Evolutionary conservation across 129 eudicot genomes (phyloP).

Genomic region (Ambrosia trifida): DNA sequence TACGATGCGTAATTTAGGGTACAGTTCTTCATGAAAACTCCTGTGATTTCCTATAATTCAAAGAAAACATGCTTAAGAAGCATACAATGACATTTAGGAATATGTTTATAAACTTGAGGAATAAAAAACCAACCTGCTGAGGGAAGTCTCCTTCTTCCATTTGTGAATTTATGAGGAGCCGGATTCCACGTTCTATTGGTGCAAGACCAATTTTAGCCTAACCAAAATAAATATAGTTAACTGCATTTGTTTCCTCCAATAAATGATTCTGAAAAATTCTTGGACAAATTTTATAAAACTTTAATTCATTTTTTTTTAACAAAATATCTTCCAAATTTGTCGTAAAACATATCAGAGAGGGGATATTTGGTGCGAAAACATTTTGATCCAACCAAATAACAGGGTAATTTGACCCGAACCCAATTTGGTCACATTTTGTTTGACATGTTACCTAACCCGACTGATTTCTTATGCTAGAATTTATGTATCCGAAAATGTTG

Average conservation of each 20-base stretch:
- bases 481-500: too few species aligned
- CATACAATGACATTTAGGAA: neutral
- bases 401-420: too few species aligned
- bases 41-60: slow-evolving; percentile 33
- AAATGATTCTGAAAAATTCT: neutral
- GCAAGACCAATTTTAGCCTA: slow-evolving; percentile 46
- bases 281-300: too few species aligned
- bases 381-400: too few species aligned
- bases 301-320: too few species aligned
- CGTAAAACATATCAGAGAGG: too few species aligned
- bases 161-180: slow-evolving; percentile 55
- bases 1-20: slow-evolving; percentile 37
- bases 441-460: too few species aligned
- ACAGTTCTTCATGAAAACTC: slow-evolving; percentile 39
- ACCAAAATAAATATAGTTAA: neutral
- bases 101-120: neutral
- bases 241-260: neutral
- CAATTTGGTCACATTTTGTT: too few species aligned
- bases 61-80: neutral
- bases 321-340: too few species aligned
- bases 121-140: slow-evolving; percentile 51
- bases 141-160: slow-evolving; percentile 69
- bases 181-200: slow-evolving; percentile 48
- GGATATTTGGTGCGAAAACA: too few species aligned
- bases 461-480: too few species aligned